Base-by-base conservation (phyloP, 192 early-diverging fungal species). In the Kappamyces sp. region DNA sequence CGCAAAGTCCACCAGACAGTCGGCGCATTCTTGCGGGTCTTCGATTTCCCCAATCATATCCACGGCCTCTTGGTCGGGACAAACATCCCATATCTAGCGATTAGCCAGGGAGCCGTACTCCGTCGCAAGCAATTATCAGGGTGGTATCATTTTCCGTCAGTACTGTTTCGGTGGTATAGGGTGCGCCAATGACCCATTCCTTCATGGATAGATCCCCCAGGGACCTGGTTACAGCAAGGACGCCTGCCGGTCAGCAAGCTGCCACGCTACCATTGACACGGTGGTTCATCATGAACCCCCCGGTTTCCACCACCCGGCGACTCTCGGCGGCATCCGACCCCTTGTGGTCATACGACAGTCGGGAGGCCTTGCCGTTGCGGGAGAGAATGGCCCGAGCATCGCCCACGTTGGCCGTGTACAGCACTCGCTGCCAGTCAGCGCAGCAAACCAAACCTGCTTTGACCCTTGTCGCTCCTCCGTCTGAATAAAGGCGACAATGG, bases 291-390 rank as follows among this genome's bases (percentile, higher is more conserved):
- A 99, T 84, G 68, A 95, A 97, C 9, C 96, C 96, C 34, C 96
- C 96, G 6, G 88, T 77, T 49, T 96, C 96, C 22, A 87, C 73
- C 40, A 99, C 91, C 54, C 96, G 79, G 52, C 87, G 86, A n/a
- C 84, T 85, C 68, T 99, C 96, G 39, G 77, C 74, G 29, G 76
- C 67, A 67, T 99, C 94, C 22, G 88, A 89, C 30, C 94, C 96
- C 69, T 99, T 99, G 76, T 99, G 96, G 75, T 99, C 96, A 63
- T 97, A 99, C 3, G 94, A 90, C 6, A 99, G 77, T 43, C 96
- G 75, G 15, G 87, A 70, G 1, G 94, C 96, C 39, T 72, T 67
- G 33, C 91, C 91, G 46, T 83, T 64, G 38, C 91, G 89, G 62
- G 92, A 79, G 63, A 5, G 11, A 34, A 99, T 94, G 5, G 91